Conservation (phyloP, 2,329 filamentous ascomycete genomes). For the Venturia carpophila region DNA sequence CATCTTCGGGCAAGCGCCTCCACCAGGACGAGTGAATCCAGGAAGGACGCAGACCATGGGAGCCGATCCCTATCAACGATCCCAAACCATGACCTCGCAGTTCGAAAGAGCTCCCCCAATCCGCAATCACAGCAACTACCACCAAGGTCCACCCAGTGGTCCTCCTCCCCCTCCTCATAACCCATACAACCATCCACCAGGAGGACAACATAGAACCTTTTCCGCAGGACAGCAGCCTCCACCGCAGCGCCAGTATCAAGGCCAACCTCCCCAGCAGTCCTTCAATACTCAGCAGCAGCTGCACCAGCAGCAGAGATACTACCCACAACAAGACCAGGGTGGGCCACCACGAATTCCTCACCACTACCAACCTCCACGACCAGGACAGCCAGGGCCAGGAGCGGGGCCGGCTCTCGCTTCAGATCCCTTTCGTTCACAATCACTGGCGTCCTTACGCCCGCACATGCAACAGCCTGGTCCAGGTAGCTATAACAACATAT, state of each 20-base stretch:
- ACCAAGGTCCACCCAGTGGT: slow-evolving; percentile 2
- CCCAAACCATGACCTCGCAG: slow-evolving; percentile 89
- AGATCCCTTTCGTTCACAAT: slow-evolving; percentile 87
- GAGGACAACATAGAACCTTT: slow-evolving; percentile 3
- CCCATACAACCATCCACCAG: background rate
- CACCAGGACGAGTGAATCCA: slow-evolving; percentile 41
- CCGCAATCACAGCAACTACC: slow-evolving; percentile 18
- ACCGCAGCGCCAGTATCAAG: slow-evolving; percentile 22
- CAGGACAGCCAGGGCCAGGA: slow-evolving; percentile 38
- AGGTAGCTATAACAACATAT: slow-evolving; percentile 42
- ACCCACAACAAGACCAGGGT: slow-evolving; percentile 49
- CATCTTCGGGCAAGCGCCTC: slow-evolving; percentile 85
- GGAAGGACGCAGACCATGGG: slow-evolving; percentile 8
- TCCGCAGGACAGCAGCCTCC: slow-evolving; percentile 2
- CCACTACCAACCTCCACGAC: slow-evolving; percentile 43
- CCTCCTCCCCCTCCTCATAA: slow-evolving; percentile 22
- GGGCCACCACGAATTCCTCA: slow-evolving; percentile 40
- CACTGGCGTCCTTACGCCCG: slow-evolving; percentile 70
- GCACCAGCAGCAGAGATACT: slow-evolving; percentile 37
- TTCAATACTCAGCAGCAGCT: slow-evolving; percentile 54
- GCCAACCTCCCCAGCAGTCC: slow-evolving; percentile 36
- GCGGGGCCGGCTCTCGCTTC: slow-evolving; percentile 71
- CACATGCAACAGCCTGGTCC: slow-evolving; percentile 52
- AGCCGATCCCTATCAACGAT: slow-evolving; percentile 39
- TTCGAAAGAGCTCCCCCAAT: slow-evolving; percentile 22